A percentile compares a stretch with the other conserved stretches of the same genome.
Evolutionary conservation across 1,284 basidiomycete genomes (phyloP).

Genomic region (Sanghuangporus weigelae): DNA sequence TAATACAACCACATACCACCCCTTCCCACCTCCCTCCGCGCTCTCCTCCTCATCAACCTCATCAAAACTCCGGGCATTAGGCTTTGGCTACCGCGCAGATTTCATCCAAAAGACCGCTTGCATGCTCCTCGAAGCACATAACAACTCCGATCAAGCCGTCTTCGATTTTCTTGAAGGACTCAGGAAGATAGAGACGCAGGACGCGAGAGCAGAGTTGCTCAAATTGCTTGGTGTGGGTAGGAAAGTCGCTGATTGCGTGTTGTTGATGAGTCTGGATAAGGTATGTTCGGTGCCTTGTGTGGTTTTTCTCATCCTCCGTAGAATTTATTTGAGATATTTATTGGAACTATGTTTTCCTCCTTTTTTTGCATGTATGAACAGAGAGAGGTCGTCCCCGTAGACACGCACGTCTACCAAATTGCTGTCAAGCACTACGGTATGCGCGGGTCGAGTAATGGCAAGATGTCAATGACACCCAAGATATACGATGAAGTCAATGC

Average conservation of each 20-base stretch:
- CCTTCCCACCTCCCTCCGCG: conserved; percentile 77
- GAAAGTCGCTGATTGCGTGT: conserved; percentile 93
- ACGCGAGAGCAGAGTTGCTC: conserved; percentile 72
- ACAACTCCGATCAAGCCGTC: conserved; percentile 37
- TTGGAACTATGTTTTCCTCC: not conserved
- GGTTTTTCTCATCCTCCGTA: not conserved
- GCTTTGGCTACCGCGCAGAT: conserved; percentile 94
- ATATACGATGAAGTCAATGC: conserved; percentile 73
- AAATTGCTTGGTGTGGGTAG: conserved; percentile 88
- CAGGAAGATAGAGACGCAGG: conserved; percentile 45
- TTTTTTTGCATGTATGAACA: conserved; percentile 26
- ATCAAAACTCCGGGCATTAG: conserved; percentile 69
- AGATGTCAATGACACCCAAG: conserved; percentile 62
- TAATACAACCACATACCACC: conserved; percentile 53
- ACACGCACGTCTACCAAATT: conserved; percentile 89
- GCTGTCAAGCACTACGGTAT: conserved; percentile 80
- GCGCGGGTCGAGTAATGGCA: conserved; percentile 42
- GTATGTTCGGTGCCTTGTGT: conserved; percentile 32
- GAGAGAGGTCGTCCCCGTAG: conserved; percentile 84
- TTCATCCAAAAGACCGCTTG: conserved; percentile 84
- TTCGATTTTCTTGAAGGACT: conserved; percentile 59
- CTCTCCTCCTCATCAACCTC: conserved; percentile 63
- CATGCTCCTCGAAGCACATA: conserved; percentile 64
- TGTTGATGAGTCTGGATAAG: conserved; percentile 95
- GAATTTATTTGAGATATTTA: not conserved